A percentile compares a stretch with the other conserved stretches of the same genome.
Conservation (phyloP, 106 monocot species). For the Apostasia shenzhenica region DNA sequence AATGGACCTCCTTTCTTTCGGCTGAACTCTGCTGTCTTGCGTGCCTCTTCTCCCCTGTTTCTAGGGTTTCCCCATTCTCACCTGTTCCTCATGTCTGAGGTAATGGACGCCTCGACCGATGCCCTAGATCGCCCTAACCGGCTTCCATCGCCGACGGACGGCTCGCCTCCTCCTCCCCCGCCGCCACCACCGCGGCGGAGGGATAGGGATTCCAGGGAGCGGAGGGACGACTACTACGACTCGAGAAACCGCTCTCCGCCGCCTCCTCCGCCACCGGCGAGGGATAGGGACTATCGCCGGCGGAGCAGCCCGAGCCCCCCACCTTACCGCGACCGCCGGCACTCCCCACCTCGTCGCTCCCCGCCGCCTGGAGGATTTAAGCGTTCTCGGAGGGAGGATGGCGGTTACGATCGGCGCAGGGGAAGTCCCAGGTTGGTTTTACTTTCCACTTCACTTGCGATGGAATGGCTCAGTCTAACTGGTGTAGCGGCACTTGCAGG, state of each 20-base stretch:
- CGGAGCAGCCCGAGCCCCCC: conserved; percentile 80
- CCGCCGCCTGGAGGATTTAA: conserved; percentile 61
- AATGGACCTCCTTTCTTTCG: too few relatives aligned
- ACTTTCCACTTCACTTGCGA: background rate
- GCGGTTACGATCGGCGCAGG: conserved; percentile 56
- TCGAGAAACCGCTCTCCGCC: conserved; percentile 25
- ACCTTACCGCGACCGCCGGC: conserved; percentile 51
- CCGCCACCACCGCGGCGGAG: conserved; percentile 26
- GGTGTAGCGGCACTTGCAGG: conserved; percentile 11
- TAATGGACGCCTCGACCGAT: conserved; percentile 43
- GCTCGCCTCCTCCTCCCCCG: conserved; percentile 43
- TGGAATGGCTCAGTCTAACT: background rate
- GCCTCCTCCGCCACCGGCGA: conserved; percentile 22
- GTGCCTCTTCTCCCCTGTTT: background rate
- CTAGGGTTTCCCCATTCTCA: background rate
- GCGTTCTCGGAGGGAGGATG: conserved; percentile 80
- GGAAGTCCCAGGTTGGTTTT: conserved; percentile 43
- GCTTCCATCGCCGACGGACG: conserved; percentile 15
- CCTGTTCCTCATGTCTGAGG: conserved; percentile 43
- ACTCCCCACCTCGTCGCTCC: conserved; percentile 50
- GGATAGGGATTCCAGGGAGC: conserved; percentile 42
- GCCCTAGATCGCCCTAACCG: conserved; percentile 26
- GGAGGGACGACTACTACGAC: conserved; percentile 40
- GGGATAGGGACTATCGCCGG: conserved; percentile 52
- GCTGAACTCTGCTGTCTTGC: too few relatives aligned